Evolutionary conservation across 78 protist species (phyloP), one percentile per base, ranked within the genome.

Genomic region (Dictyostelium purpureum): DNA sequence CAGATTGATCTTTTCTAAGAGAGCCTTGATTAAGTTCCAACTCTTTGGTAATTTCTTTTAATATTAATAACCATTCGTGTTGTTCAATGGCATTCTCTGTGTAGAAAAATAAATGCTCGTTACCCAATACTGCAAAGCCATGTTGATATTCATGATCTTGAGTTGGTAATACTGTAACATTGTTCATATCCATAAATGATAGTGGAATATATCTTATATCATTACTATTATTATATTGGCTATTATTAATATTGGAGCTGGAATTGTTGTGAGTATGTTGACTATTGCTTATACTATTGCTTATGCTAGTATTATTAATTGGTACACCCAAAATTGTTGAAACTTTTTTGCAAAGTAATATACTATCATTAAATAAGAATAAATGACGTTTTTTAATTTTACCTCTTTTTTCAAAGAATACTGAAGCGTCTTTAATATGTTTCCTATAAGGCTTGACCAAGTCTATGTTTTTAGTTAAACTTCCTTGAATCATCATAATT

Each of bases 41-140:
- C 4, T 85, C 92, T 26, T 85, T 85, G 45, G 77, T 49, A 7
- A 85, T n/a, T 7, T 73, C 79, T 52, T 70, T 74, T 52, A 85
- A 16, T 7, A 85, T 35, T 47, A 71, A 45, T 14, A 85, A 37
- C 92, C 80, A 85, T 38, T 85, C 92, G 18, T 35, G 54, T 47
- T 85, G 92, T 59, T 85, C 92, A 7, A 85, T 33, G 4, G 92
- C 82, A 45, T 47, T 45, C 49, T 59, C 54, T 9, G 92, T 24
- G 45, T 85, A 85, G 75, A 85, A 85, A 61, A 73, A 85, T 4
- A 85, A 56, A 59, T 85, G 92, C 33, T 85, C 83, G 47, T 56
- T 85, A 6, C 92, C 92, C 4, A 85, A 65, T 18, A 85, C 74
- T 6, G 92, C 92, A 49, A 85, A 85, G 9, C 82, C 82, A 61